phyloP scores from a whole-genome alignment of 78 protist genomes.

The Dictyostelium intermedium region DNA sequence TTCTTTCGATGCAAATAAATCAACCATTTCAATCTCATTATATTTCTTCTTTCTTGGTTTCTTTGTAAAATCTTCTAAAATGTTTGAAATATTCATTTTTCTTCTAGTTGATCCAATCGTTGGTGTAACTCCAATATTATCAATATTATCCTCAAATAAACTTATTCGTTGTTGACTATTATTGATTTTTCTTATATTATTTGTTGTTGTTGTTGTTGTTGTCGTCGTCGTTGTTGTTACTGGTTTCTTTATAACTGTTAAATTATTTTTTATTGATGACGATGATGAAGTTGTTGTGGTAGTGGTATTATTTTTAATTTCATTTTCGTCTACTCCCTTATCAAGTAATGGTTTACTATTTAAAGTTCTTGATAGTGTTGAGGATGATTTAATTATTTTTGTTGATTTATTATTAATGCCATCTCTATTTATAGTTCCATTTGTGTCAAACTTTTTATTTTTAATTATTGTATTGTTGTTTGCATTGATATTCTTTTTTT shows the following conservation, averaged over 20 bases:
- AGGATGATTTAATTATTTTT: too few relatives aligned
- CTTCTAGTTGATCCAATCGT: not conserved
- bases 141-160: not conserved
- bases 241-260: not conserved
- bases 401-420: too few relatives aligned
- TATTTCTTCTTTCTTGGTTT: not conserved
- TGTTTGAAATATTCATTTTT: not conserved
- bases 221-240: not conserved
- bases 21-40: not conserved
- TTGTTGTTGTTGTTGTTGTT: not conserved
- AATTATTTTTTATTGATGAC: not conserved
- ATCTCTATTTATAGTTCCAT: too few relatives aligned
- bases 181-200: not conserved
- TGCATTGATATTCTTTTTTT: too few relatives aligned
- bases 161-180: not conserved
- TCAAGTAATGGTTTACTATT: too few relatives aligned
- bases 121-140: not conserved
- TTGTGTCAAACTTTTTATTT: too few relatives aligned
- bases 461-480: too few relatives aligned
- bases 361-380: too few relatives aligned
- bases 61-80: not conserved
- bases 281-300: too few relatives aligned
- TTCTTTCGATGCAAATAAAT: conserved; percentile 7
- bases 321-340: too few relatives aligned
- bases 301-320: too few relatives aligned